phyloP scores from a whole-genome alignment of 306 rosid species.

The Castanea crenata region DNA sequence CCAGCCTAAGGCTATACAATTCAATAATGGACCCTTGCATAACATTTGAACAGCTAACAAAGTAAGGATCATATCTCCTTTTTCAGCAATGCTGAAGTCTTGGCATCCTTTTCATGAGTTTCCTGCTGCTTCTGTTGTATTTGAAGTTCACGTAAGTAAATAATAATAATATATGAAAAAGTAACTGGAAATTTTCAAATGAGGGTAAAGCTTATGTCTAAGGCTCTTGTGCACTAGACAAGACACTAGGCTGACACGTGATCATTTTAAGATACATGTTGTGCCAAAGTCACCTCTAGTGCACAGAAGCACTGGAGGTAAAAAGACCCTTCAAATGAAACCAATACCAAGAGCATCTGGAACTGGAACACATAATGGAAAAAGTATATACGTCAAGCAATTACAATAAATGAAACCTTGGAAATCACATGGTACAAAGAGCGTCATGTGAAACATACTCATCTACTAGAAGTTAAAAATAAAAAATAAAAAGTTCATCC shows the following conservation, averaged over 20 bases:
- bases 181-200: not conserved
- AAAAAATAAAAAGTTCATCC: not conserved
- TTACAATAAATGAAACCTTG: not conserved
- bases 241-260: no score
- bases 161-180: not conserved
- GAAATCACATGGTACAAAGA: not conserved
- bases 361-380: not conserved
- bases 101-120: constrained; percentile 13
- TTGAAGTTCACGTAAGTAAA: not conserved
- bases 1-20: not conserved
- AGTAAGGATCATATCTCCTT: constrained; percentile 12
- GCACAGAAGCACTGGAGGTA: no score
- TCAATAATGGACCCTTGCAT: constrained; percentile 1
- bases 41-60: constrained; percentile 12
- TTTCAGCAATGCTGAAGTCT: not conserved
- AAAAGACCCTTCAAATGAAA: not conserved
- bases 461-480: not conserved
- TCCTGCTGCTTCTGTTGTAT: not conserved
- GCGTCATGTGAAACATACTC: not conserved
- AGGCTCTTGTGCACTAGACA: no score
- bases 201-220: not conserved
- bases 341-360: not conserved
- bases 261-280: no score
- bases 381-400: not conserved
- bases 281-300: no score